A percentile compares a stretch with the other conserved stretches of the same genome.
These are phyloP conservation scores for Phoma sp. DNA, from an alignment of 2,329 filamentous ascomycete genomes.

Conservation along the genomic window DNA sequence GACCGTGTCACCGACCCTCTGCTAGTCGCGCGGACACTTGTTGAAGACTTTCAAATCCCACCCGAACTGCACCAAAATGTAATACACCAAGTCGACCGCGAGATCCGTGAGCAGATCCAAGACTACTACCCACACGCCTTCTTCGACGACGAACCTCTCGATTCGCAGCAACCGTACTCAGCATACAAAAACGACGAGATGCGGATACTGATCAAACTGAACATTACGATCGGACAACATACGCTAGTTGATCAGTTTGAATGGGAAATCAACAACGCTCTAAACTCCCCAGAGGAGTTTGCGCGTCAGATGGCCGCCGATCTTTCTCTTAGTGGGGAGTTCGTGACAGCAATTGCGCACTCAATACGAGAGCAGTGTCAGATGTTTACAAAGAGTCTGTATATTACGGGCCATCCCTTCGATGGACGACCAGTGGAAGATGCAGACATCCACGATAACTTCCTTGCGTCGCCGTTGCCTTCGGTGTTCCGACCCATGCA, in stretches of 20 bases:
- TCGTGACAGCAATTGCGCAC: slow-evolving; percentile 96
- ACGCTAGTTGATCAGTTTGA: slow-evolving; percentile 97
- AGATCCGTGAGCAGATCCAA: slow-evolving; percentile 86
- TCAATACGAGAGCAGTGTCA: slow-evolving; percentile 96
- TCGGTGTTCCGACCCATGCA: slow-evolving; percentile 89
- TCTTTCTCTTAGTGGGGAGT: slow-evolving; percentile 90
- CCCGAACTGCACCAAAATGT: slow-evolving; percentile 66
- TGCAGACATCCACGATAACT: slow-evolving; percentile 82
- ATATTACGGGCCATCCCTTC: slow-evolving; percentile 92
- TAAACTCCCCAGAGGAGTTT: slow-evolving; percentile 95
- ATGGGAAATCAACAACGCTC: slow-evolving; percentile 96
- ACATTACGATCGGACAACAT: slow-evolving; percentile 95
- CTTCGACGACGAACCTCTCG: slow-evolving; percentile 87
- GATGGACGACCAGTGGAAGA: slow-evolving; percentile 94
- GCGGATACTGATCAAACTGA: slow-evolving; percentile 93
- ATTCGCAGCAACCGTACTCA: slow-evolving; percentile 86
- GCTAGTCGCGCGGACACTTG: slow-evolving; percentile 84
- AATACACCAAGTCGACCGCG: slow-evolving; percentile 71
- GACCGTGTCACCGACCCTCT: slow-evolving; percentile 83
- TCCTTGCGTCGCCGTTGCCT: slow-evolving; percentile 83
- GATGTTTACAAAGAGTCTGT: slow-evolving; percentile 90
- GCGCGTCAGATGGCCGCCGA: slow-evolving; percentile 88
- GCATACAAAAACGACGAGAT: slow-evolving; percentile 99
- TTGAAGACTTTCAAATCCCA: slow-evolving; percentile 85
- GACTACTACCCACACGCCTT: slow-evolving; percentile 94